phyloP scores from a whole-genome alignment of 2,329 filamentous ascomycete species.

The Capronia epimyces region DNA sequence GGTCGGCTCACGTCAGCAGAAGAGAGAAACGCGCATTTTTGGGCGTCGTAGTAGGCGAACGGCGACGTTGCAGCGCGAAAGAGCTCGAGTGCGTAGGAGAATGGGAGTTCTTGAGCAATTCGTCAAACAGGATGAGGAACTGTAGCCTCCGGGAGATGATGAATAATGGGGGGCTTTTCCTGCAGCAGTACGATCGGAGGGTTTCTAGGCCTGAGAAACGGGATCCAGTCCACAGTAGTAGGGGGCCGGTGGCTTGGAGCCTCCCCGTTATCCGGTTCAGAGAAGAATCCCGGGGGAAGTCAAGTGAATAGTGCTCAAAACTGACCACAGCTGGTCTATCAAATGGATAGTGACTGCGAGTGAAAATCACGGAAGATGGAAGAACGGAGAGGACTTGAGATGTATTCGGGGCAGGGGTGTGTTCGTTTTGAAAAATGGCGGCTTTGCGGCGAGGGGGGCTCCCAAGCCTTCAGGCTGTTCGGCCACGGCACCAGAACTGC shows the following conservation, averaged over 20 bases:
- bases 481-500: not conserved
- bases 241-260: not conserved
- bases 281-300: not conserved
- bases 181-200: not conserved
- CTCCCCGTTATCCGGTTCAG: not conserved
- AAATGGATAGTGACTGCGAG: not conserved
- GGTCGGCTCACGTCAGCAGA: constrained; percentile 27
- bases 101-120: not conserved
- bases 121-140: not conserved
- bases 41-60: constrained; percentile 8
- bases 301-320: not conserved
- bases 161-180: not conserved
- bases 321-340: not conserved
- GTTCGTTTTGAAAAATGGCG: constrained; percentile 1
- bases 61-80: constrained; percentile 9
- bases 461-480: not conserved
- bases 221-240: not conserved
- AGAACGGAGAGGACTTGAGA: not conserved
- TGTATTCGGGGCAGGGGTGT: not conserved
- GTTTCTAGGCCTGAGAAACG: not conserved
- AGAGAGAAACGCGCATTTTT: constrained; percentile 18
- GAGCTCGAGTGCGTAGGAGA: not conserved
- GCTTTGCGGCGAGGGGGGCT: not conserved
- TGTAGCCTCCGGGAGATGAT: not conserved
- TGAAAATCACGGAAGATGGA: not conserved